Evolutionary conservation across 2,329 filamentous ascomycete species (phyloP), one percentile per base, ranked within the genome.

Genomic region (Tolypocladium nubicola): DNA sequence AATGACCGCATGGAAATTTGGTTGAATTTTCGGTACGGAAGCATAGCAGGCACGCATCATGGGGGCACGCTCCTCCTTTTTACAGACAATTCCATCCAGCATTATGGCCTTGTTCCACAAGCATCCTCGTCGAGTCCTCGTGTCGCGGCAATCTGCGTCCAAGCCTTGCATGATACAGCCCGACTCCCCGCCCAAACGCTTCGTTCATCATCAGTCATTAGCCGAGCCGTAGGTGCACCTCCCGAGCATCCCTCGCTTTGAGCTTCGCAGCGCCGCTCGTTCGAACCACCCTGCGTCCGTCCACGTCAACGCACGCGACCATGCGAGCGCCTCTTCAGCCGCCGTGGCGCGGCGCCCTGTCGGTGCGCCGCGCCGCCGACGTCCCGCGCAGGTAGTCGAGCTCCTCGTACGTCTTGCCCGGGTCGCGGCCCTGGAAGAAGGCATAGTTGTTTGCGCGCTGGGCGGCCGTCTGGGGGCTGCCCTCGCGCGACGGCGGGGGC

Each of bases 361-460:
- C 33, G 13, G 54, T 7, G 26, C 50, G 57, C 11, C 41, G 38
- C 41, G 50, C 16, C 16, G 50, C 11, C 26, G 39, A 30, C 56
- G 16, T 55, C 21, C 53, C 56, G 14, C 56, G 58, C 40, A 57
- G 30, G 41, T 62, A 64, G 30, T 52, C 47, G 33, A 52, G 33
- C 38, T 67, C 66, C 21, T 66, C 64, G 39, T 67, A 67, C 14
- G 59, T 61, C 37, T 60, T 54, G 0, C 64, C 63, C 11, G 62
- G 47, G 8, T 58, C 62, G 5, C 66, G 64, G 8, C 64, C 61
- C 52, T 69, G 68, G 26, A 66, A 65, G 43, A 63, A 63, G 14
- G 67, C 61, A 45, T 68, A 68, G 3, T 67, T 65, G 10, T 68
- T 66, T 26, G 66, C 65, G 16, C 68, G 60, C 26, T 37, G 61